Evolutionary conservation across 2,329 filamentous ascomycete genomes (phyloP).

Genomic region (Trichoderma koningii): DNA sequence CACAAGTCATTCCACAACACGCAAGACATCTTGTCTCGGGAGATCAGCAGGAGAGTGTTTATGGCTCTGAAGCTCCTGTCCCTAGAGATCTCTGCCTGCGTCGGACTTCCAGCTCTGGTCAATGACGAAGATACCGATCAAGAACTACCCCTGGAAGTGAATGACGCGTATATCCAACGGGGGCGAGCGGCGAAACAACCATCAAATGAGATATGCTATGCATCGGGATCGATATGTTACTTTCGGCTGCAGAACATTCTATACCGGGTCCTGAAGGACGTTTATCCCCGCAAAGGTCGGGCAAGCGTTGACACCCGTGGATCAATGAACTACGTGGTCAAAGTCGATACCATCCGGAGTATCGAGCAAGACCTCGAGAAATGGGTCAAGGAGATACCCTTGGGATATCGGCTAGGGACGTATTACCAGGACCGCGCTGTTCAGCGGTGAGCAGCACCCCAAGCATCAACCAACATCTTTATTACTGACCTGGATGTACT

Average conservation of each 20-base stretch:
- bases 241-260: background rate
- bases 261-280: background rate
- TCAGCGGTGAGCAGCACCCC: background rate
- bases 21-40: slow-evolving; percentile 1
- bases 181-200: background rate
- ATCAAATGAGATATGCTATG: slow-evolving; percentile 4
- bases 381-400: slow-evolving; percentile 2
- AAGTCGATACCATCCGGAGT: background rate
- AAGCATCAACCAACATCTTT: background rate
- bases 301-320: background rate
- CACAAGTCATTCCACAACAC: background rate
- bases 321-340: slow-evolving; percentile 9
- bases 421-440: slow-evolving; percentile 7
- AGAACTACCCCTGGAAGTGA: slow-evolving; percentile 7
- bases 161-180: background rate
- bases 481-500: background rate
- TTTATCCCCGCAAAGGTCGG: slow-evolving; percentile 2
- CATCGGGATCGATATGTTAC: slow-evolving; percentile 5
- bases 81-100: background rate
- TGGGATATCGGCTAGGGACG: slow-evolving; percentile 6
- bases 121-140: slow-evolving; percentile 2
- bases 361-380: slow-evolving; percentile 5
- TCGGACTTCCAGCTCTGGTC: background rate
- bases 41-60: slow-evolving; percentile 9
- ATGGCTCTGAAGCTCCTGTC: slow-evolving; percentile 9